Percentiles rank a stretch among this genome's conserved stretches.
Evolutionary conservation across 2,329 filamentous ascomycete species (phyloP).

Genomic region (Pyricularia pennisetigena): DNA sequence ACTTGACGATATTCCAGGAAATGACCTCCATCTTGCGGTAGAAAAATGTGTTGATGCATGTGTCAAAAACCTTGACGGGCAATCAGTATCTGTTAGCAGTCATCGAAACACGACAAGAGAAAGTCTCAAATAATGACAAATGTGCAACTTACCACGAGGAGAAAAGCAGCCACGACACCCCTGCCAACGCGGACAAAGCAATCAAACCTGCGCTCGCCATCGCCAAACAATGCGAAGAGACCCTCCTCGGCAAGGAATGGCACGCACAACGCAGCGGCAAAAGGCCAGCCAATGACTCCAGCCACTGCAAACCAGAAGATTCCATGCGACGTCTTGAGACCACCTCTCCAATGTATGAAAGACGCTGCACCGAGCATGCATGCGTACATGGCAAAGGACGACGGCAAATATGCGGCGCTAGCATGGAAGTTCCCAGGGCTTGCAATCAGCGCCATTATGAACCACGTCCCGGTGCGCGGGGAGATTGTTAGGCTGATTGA

Average conservation of each 20-base stretch:
- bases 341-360: conserved; percentile 83
- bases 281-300: conserved; percentile 87
- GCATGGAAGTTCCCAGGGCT: conserved; percentile 93
- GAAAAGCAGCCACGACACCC: conserved; percentile 55
- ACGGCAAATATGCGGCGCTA: conserved; percentile 77
- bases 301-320: conserved; percentile 88
- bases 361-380: conserved; percentile 76
- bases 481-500: conserved; percentile 69
- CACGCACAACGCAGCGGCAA: conserved; percentile 69
- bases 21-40: conserved; percentile 72
- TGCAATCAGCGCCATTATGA: conserved; percentile 64
- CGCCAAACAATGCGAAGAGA: conserved; percentile 45
- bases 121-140: neutral
- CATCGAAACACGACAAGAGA: neutral
- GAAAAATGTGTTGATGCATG: conserved; percentile 69
- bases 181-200: conserved; percentile 52
- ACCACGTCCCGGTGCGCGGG: conserved; percentile 75
- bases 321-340: conserved; percentile 68
- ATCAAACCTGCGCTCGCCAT: conserved; percentile 49
- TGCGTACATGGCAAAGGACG: conserved; percentile 94
- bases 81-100: neutral
- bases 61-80: conserved; percentile 52
- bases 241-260: conserved; percentile 77
- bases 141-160: conserved; percentile 53
- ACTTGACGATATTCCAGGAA: conserved; percentile 86